Base-by-base conservation (phyloP, 2,329 filamentous ascomycete species). In the Colletotrichum euphorbiae region DNA sequence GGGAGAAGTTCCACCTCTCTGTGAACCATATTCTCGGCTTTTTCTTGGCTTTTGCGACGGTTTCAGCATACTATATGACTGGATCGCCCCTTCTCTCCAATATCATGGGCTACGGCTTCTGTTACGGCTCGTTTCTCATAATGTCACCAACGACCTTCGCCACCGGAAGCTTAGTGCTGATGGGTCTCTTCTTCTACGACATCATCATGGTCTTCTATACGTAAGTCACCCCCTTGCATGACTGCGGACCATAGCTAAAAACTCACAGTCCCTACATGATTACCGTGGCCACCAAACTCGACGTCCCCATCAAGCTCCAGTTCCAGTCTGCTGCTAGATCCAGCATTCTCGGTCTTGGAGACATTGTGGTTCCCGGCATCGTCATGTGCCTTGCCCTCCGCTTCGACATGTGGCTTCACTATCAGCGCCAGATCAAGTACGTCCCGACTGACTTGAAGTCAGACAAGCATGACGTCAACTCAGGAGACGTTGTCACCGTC, bases 141-240 rank as follows among this genome's bases (percentile, higher is more conserved):
- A 89, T 98, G 82, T 97, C 94, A 1, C 94, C 94, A 0, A 97
- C 94, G 0, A 95, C 93, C 0, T 97, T 98, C 75, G 81, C 87
- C 62, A 97, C 93, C 0, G 93, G 93, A 0, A 91, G 91, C 6
- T 79, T 94, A 48, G 89, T 98, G 9, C 83, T 98, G 1, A 81
- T 84, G 9, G 93, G 91, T 0, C 83, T 98, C 1, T 98, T 98
- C 81, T 89, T 97, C 75, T 99, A 99, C 75, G 95, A 99, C 76
- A 95, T 99, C 55, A 90, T 96, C 78, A 94, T 95, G 84, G 93
- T 96, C 6, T 96, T 96, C 76, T 96, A 91, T 76, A 94, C 92
- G 82, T 90, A 76, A 79, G 87, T 83, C n/a, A 6, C 8, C n/a
- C 2, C 51, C 11, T 19, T 19, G 6, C 21, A 24, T n/a, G 6